phyloP scores from a whole-genome alignment of 371 early-diverging fungal species.

The Rhizopus stolonifer region DNA sequence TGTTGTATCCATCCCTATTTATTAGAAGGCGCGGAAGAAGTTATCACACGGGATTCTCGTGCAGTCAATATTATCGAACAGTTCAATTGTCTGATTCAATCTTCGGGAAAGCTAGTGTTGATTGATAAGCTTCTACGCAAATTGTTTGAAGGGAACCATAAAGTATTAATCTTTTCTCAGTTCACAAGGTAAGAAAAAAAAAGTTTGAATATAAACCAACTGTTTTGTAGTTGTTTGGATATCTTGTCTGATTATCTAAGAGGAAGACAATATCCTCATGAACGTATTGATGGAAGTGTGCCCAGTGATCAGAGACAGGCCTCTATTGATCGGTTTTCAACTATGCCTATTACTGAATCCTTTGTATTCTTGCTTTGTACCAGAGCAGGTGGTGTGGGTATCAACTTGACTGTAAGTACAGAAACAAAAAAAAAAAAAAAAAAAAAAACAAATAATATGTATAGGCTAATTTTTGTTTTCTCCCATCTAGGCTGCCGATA shows the following conservation, averaged over 20 bases:
- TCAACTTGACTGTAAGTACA: constrained; percentile 80
- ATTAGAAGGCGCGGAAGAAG: constrained; percentile 82
- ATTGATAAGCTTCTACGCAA: constrained; percentile 84
- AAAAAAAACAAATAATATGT: neutral
- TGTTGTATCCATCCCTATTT: constrained; percentile 85
- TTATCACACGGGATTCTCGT: constrained; percentile 64
- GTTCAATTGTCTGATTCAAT: constrained; percentile 73
- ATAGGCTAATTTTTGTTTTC: no score
- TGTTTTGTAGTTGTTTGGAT: constrained; percentile 25
- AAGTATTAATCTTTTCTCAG: constrained; percentile 93
- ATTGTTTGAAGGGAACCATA: constrained; percentile 78
- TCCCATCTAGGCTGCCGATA: constrained; percentile 84
- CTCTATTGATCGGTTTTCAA: constrained; percentile 90
- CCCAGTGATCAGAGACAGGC: constrained; percentile 91
- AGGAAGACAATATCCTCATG: constrained; percentile 71
- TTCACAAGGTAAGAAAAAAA: constrained; percentile 65
- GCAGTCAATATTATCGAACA: constrained; percentile 62
- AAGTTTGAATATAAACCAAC: neutral
- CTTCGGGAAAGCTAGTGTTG: constrained; percentile 84
- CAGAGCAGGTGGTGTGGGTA: constrained; percentile 91
- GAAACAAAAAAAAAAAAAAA: neutral
- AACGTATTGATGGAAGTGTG: constrained; percentile 87
- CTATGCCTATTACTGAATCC: constrained; percentile 61
- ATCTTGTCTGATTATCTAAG: constrained; percentile 81
- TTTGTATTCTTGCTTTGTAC: constrained; percentile 88